A percentile compares a stretch with the other conserved stretches of the same genome.
These are phyloP conservation scores for Blastobotrys apis DNA, from an alignment of 1,139 yeast genomes.

Conservation along the genomic window DNA sequence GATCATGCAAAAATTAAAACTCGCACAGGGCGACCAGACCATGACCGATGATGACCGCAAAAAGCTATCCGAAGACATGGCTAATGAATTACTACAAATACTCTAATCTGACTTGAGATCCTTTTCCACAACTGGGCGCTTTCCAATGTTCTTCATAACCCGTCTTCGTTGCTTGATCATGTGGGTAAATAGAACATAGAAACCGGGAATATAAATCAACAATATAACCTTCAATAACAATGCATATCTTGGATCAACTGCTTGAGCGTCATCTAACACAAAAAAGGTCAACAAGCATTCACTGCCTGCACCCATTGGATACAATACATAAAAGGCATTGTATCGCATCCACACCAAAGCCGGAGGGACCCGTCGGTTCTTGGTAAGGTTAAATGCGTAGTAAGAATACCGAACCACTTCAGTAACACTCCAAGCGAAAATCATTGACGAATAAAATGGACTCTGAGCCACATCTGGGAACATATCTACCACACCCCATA, in stretches of 20 bases:
- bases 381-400: constrained; percentile 62
- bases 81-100: constrained; percentile 23
- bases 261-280: constrained; percentile 60
- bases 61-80: constrained; percentile 28
- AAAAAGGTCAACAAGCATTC: constrained; percentile 69
- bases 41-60: constrained; percentile 27
- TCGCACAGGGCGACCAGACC: constrained; percentile 10
- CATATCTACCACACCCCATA: constrained; percentile 71
- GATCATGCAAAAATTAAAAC: constrained; percentile 25
- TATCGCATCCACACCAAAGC: constrained; percentile 72
- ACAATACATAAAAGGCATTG: constrained; percentile 73
- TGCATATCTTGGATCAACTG: constrained; percentile 51
- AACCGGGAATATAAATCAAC: constrained; percentile 76
- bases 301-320: constrained; percentile 87
- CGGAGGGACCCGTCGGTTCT: constrained; percentile 52
- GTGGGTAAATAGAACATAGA: constrained; percentile 77
- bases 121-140: constrained; percentile 22
- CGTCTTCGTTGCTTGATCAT: constrained; percentile 75
- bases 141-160: constrained; percentile 32
- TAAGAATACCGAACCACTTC: constrained; percentile 85
- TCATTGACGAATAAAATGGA: constrained; percentile 58
- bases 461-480: constrained; percentile 64
- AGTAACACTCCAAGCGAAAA: constrained; percentile 84
- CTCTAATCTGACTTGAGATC: neutral
- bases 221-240: constrained; percentile 54